These are phyloP conservation scores for Botrytis aclada DNA, from an alignment of 2,329 filamentous ascomycete species.

Conservation along the genomic window DNA sequence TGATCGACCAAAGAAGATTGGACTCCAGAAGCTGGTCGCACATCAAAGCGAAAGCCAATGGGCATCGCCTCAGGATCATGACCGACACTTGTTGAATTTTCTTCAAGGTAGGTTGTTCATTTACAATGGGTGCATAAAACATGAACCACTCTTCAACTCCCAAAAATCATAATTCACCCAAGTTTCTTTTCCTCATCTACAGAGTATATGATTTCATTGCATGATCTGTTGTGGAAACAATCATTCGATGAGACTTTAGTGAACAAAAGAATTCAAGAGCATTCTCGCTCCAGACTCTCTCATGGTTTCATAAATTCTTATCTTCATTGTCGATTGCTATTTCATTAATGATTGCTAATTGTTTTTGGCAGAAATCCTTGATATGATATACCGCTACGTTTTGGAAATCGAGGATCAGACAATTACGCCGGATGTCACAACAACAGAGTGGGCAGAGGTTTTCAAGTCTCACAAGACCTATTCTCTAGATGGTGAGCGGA, in stretches of 20 bases:
- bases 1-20: not conserved
- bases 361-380: not conserved
- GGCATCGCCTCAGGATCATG: not conserved
- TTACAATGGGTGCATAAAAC: not conserved
- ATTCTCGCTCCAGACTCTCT: not conserved
- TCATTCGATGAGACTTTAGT: not conserved
- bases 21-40: not conserved
- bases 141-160: not conserved
- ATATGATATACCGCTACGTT: not conserved
- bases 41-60: not conserved
- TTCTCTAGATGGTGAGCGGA: not conserved
- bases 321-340: no score
- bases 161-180: no score
- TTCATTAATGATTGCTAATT: not conserved
- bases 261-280: not conserved
- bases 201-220: not conserved
- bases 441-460: not conserved
- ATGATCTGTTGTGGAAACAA: not conserved
- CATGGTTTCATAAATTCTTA: not conserved
- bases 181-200: no score
- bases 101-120: not conserved
- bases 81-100: not conserved
- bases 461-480: not conserved
- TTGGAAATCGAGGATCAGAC: not conserved
- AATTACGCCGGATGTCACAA: not conserved